phyloP scores from a whole-genome alignment of 805 yeast genomes.

The Metschnikowia matae region DNA sequence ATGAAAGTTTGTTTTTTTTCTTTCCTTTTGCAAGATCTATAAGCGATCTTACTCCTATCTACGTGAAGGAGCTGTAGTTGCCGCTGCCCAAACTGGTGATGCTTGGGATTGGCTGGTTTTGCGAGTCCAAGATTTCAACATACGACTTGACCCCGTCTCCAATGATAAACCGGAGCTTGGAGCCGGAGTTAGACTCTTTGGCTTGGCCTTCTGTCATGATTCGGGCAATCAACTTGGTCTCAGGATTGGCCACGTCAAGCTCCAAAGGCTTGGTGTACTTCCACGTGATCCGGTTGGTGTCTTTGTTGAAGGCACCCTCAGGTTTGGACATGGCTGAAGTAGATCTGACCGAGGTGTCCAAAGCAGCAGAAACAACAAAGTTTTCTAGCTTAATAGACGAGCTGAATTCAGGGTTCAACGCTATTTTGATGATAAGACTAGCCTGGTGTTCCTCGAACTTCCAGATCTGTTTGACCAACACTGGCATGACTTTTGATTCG shows the following conservation, averaged over 20 bases:
- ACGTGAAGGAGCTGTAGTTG: conserved; percentile 36
- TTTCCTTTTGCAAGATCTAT: background rate
- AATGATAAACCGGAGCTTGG: conserved; percentile 60
- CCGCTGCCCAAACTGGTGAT: conserved; percentile 48
- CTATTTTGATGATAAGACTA: conserved; percentile 72
- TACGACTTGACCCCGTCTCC: conserved; percentile 42
- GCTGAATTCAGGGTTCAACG: conserved; percentile 47
- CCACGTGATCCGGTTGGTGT: conserved; percentile 85
- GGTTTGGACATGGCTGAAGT: conserved; percentile 85
- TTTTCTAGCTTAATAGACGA: conserved; percentile 49
- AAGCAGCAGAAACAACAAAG: conserved; percentile 56
- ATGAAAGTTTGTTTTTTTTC: background rate
- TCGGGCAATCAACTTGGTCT: conserved; percentile 75
- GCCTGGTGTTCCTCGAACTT: conserved; percentile 82
- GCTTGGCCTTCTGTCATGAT: conserved; percentile 73
- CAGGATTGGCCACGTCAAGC: conserved; percentile 36
- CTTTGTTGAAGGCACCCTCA: conserved; percentile 85
- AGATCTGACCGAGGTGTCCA: conserved; percentile 55
- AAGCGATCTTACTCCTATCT: conserved; percentile 14
- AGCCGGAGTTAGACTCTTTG: conserved; percentile 69
- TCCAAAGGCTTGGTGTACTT: conserved; percentile 45
- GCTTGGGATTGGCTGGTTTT: conserved; percentile 40
- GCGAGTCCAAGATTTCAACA: conserved; percentile 31
- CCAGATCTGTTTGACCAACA: conserved; percentile 80
- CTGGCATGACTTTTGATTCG: conserved; percentile 51